These are phyloP conservation scores for Buxus sempervirens DNA, from an alignment of 164 flowering plant species.

Conservation along the genomic window DNA sequence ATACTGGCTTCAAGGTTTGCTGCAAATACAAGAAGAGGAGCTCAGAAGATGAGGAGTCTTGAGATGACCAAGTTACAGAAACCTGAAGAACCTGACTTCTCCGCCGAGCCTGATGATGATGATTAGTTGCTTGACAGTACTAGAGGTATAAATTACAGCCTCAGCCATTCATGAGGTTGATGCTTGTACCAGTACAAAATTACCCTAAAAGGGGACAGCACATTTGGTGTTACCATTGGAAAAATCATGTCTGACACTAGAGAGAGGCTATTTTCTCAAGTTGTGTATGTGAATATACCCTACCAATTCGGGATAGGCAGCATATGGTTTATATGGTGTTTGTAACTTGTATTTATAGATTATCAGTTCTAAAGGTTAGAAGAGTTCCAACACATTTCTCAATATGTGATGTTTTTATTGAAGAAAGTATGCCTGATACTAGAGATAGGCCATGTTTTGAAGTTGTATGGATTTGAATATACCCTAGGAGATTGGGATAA, in stretches of 20 bases:
- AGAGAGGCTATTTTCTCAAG: no score
- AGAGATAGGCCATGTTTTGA: neutral
- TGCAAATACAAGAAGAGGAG: slow-evolving; percentile 76
- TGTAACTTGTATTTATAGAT: neutral
- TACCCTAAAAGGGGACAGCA: no score
- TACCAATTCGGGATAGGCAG: neutral
- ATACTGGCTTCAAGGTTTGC: slow-evolving; percentile 78
- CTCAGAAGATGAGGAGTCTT: slow-evolving; percentile 50
- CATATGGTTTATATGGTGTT: slow-evolving; percentile 1
- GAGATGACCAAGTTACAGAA: slow-evolving; percentile 59
- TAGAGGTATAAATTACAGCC: slow-evolving; percentile 1
- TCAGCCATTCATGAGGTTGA: neutral
- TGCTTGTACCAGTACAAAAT: no score
- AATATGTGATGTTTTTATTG: no score
- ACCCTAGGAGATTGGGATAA: no score
- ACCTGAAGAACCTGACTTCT: slow-evolving; percentile 95
- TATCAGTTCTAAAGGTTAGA: neutral
- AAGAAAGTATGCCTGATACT: no score
- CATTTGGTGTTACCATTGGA: no score
- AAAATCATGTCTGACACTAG: no score
- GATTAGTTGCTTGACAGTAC: slow-evolving; percentile 6
- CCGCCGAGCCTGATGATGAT: slow-evolving; percentile 53
- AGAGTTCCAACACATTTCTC: neutral
- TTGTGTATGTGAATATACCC: no score
- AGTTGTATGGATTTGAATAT: no score